Evolutionary conservation across 495 filamentous ascomycete species (phyloP), one percentile per base, ranked within the genome.

Genomic region (Niebla homalea): DNA sequence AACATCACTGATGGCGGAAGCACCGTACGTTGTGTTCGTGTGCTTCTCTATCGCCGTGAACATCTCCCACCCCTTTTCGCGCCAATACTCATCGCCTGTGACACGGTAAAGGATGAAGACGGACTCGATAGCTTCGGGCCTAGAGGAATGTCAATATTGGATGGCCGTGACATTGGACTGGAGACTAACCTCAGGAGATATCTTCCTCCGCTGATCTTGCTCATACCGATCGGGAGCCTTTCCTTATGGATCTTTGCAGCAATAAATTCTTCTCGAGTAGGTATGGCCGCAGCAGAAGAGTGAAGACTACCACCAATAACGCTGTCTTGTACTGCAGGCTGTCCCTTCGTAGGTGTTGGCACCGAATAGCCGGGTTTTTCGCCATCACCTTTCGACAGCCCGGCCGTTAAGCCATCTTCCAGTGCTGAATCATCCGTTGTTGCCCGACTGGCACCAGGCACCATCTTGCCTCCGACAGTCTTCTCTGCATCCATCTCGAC

Each of bases 51-150:
- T 75, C 8, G 87, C 75, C 59, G 82, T 66, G 61, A 89, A 94
- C 89, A 95, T 95, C 44, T 78, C 74, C 89, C 89, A 95, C 18
- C 88, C 89, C 56, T 85, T 84, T 49, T 84, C 78, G 48, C 87
- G 85, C 87, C 87, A 95, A 42, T 67, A 62, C 0, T 73, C 63
- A 49, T 92, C 84, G 47, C 87, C 89, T 0, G 88, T 94, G 55
- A 92, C 81, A 59, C 89, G 85, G 70, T 85, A 94, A 84, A 94
- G 87, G 70, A 93, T 89, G 74, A 87, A 95, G 14, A 95, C 87
- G 1, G 86, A 93, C 63, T 95, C 89, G 55, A 95, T 94, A 3
- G 89, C 89, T 70, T 95, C 89, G 40, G 89, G 89, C 41, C 87
- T 89, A 50, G 19, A 12, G 7, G 26, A 20, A 35, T 18, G 18